Conservation (phyloP, 2,329 filamentous ascomycete genomes). For the Aschersonia sp. region DNA sequence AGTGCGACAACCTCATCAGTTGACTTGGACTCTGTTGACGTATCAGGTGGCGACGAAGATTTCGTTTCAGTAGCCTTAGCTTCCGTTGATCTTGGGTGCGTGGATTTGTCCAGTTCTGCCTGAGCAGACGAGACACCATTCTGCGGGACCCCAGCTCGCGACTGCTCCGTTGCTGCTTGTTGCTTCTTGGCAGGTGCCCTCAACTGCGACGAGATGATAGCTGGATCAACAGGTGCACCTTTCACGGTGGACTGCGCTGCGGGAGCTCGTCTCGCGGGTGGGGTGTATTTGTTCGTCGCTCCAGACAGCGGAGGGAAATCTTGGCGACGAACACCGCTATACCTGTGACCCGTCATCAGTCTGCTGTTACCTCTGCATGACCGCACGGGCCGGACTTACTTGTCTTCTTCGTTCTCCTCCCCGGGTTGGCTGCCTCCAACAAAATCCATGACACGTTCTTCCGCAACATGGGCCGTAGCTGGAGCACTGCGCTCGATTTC, state of each 20-base stretch:
- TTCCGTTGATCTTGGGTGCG: slow-evolving; percentile 15
- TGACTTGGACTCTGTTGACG: slow-evolving; percentile 12
- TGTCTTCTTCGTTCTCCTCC: slow-evolving; percentile 81
- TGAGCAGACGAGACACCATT: slow-evolving; percentile 14
- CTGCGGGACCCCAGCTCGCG: slow-evolving; percentile 11
- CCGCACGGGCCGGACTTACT: slow-evolving; percentile 31
- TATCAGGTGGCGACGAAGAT: slow-evolving; percentile 7
- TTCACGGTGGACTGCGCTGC: slow-evolving; percentile 58
- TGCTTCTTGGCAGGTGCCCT: slow-evolving; percentile 29
- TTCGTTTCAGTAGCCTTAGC: slow-evolving; percentile 19
- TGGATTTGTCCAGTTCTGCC: slow-evolving; percentile 11
- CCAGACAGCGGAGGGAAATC: slow-evolving; percentile 52
- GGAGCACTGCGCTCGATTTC: slow-evolving; percentile 73
- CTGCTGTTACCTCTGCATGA: neutral
- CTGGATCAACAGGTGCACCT: slow-evolving; percentile 69
- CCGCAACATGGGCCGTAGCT: slow-evolving; percentile 70
- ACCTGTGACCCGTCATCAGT: slow-evolving; percentile 33
- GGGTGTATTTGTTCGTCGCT: slow-evolving; percentile 64
- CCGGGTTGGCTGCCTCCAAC: slow-evolving; percentile 48
- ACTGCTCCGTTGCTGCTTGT: slow-evolving; percentile 10
- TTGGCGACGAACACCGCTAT: slow-evolving; percentile 77
- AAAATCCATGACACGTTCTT: slow-evolving; percentile 67
- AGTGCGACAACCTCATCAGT: slow-evolving; percentile 10
- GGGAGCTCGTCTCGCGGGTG: slow-evolving; percentile 73
- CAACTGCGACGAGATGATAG: slow-evolving; percentile 81